Conservation (phyloP, 1,284 basidiomycete species). For the Cutaneotrichosporon sp. region DNA sequence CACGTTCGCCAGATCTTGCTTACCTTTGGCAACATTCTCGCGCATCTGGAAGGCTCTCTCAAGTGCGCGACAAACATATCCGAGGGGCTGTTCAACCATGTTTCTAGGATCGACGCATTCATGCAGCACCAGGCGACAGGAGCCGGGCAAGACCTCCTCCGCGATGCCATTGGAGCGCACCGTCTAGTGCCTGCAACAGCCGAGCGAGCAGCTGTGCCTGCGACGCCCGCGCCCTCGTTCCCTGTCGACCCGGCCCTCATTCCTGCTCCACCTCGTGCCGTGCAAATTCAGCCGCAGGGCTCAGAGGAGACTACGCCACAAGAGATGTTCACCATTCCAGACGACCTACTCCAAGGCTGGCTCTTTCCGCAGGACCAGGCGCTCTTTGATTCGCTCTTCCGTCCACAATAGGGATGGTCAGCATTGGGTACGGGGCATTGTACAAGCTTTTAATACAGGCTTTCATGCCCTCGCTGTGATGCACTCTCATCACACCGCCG, state of each 20-base stretch:
- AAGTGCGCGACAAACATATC: constrained; percentile 9
- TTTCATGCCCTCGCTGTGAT: no score
- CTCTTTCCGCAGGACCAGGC: constrained; percentile 3
- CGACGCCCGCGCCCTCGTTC: no score
- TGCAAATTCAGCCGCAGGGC: no score
- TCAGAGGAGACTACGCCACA: neutral
- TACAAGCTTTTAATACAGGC: no score
- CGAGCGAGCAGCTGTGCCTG: no score
- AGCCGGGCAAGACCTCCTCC: neutral
- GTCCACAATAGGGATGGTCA: neutral
- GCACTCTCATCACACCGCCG: no score
- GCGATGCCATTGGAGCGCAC: neutral
- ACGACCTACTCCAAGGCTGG: constrained; percentile 2
- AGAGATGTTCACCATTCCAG: constrained; percentile 2
- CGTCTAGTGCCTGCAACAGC: neutral
- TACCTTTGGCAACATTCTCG: constrained; percentile 15
- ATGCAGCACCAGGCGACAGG: constrained; percentile 10
- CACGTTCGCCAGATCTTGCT: constrained; percentile 24
- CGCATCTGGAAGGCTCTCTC: constrained; percentile 12
- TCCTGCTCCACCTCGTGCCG: no score
- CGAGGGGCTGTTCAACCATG: constrained; percentile 13
- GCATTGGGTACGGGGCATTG: no score
- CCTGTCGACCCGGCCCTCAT: no score
- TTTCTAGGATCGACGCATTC: constrained; percentile 18
- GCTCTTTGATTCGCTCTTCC: constrained; percentile 3